phyloP scores from a whole-genome alignment of 2,329 filamentous ascomycete species.

The Trichoderma citrinoviride region DNA sequence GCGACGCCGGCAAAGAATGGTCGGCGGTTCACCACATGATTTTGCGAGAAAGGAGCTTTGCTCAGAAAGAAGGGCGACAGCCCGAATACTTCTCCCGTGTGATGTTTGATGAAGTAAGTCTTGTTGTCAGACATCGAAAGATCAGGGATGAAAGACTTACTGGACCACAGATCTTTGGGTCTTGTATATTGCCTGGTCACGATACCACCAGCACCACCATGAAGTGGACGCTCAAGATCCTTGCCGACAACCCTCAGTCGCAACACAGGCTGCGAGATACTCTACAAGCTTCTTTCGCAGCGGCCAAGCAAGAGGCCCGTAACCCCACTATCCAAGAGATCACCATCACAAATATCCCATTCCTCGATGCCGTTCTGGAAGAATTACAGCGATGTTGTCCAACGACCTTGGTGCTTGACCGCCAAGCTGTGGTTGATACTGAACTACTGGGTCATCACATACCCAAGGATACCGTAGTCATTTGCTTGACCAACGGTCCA shows the following conservation, averaged over 20 bases:
- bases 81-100: neutral
- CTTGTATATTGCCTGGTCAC: neutral
- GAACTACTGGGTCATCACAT: neutral
- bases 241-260: neutral
- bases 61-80: neutral
- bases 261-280: neutral
- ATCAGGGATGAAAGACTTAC: no score
- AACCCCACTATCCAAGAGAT: neutral
- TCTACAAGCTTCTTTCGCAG: neutral
- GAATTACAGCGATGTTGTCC: neutral
- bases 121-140: no score
- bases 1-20: neutral
- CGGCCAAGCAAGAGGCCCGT: neutral
- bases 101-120: neutral
- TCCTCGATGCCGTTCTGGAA: neutral
- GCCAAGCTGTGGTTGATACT: neutral
- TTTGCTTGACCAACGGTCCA: neutral
- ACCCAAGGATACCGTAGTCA: neutral
- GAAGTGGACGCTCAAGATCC: neutral
- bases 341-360: neutral
- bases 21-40: neutral
- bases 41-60: neutral
- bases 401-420: neutral
- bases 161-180: neutral
- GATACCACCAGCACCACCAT: neutral